phyloP scores from a whole-genome alignment of 306 rosid species.

The Cucumis hystrix region DNA sequence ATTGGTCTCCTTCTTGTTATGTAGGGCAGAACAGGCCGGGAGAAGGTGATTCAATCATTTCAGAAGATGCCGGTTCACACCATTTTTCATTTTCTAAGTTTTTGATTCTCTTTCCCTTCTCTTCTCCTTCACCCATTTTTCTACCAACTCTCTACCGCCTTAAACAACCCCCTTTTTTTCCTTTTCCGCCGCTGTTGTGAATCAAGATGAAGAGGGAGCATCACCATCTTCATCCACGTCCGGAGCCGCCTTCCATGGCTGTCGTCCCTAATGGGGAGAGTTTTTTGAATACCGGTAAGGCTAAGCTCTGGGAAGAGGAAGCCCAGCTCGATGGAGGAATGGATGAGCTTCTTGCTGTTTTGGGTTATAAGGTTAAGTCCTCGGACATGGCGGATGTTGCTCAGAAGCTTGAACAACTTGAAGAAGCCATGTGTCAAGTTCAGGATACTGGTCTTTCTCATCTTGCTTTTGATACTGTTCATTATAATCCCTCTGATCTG shows the following conservation, averaged over 20 bases:
- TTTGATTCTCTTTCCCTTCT: constrained; percentile 14
- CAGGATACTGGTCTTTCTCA: constrained; percentile 37
- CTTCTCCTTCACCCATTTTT: not conserved
- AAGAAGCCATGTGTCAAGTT: constrained; percentile 53
- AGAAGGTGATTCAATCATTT: constrained; percentile 9
- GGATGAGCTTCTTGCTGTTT: constrained; percentile 80
- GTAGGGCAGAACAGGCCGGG: not conserved
- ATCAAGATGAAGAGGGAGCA: constrained; percentile 53
- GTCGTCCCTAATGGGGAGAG: constrained; percentile 4
- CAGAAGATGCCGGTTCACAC: constrained; percentile 1
- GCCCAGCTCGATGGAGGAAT: constrained; percentile 35
- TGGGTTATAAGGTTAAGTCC: constrained; percentile 73
- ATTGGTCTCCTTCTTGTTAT: constrained; percentile 21
- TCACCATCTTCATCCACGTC: constrained; percentile 16
- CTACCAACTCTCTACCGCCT: not conserved
- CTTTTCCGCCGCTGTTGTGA: not conserved
- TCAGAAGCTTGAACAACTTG: constrained; percentile 64
- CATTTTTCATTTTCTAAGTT: constrained; percentile 15
- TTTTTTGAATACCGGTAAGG: constrained; percentile 19
- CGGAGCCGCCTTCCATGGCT: constrained; percentile 21
- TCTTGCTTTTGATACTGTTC: constrained; percentile 41
- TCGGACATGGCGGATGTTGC: constrained; percentile 86
- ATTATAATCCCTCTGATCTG: constrained; percentile 76
- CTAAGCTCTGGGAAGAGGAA: constrained; percentile 52
- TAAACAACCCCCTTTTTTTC: not conserved